Evolutionary conservation across 345 rosid species (phyloP).

Genomic region (Salix brachista): DNA sequence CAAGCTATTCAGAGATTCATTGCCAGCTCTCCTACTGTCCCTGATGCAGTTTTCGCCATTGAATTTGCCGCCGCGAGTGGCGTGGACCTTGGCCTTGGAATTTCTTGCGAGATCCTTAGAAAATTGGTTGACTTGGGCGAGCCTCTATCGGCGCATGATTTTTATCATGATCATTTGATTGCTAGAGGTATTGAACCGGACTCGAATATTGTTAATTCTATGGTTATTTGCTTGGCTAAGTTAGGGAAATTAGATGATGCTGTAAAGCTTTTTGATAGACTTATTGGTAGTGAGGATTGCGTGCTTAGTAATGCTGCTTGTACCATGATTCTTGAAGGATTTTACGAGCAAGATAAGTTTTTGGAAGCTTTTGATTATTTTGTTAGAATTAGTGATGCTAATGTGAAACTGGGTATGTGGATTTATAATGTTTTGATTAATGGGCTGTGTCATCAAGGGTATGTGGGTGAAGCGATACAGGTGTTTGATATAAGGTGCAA

Average conservation of each 20-base stretch:
- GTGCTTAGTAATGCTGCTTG: slow-evolving; percentile 35
- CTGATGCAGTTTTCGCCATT: too few relatives aligned
- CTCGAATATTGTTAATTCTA: slow-evolving; percentile 38
- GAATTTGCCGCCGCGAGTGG: too few relatives aligned
- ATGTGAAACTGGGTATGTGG: slow-evolving; percentile 37
- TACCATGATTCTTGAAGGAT: slow-evolving; percentile 36
- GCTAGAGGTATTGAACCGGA: slow-evolving; percentile 43
- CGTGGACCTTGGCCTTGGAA: too few relatives aligned
- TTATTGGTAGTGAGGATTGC: slow-evolving; percentile 23
- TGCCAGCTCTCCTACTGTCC: too few relatives aligned
- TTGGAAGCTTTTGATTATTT: slow-evolving; percentile 50
- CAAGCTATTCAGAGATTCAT: slow-evolving; percentile 38
- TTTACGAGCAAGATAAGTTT: slow-evolving; percentile 36
- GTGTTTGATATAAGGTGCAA: slow-evolving; percentile 43
- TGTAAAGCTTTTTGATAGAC: slow-evolving; percentile 37
- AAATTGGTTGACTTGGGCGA: too few relatives aligned
- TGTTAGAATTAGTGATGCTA: slow-evolving; percentile 22
- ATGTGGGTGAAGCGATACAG: slow-evolving; percentile 46
- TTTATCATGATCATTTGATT: slow-evolving; percentile 33
- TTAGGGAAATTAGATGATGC: slow-evolving; percentile 57
- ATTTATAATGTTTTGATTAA: slow-evolving; percentile 43
- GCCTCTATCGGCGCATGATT: slow-evolving; percentile 27
- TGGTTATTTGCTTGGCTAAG: slow-evolving; percentile 50
- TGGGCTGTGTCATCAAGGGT: slow-evolving; percentile 44
- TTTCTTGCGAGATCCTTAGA: too few relatives aligned